Base-by-base conservation (phyloP, 2,329 filamentous ascomycete species). In the Xylariaceae sp. region DNA sequence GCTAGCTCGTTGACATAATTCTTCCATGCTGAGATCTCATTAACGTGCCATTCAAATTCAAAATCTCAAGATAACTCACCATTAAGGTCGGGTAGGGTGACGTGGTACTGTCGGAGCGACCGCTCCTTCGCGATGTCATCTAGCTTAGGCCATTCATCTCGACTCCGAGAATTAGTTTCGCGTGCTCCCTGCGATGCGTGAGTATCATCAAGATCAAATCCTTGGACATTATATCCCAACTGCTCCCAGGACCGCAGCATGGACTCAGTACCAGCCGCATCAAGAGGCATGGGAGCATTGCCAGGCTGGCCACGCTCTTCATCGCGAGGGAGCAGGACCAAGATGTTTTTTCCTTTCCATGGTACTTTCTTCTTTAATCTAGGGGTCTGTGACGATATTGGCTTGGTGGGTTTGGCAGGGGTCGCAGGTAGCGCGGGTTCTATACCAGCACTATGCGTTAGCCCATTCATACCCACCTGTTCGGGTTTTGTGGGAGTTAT, bases 1-100 rank as follows among this genome's bases (percentile, higher is more conserved):
- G 91, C 87, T 31, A 98, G 79, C 64, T 89, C 88, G 52, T 89
- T 84, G 56, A 93, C 89, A 73, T 98, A 96, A 23, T 86, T 80
- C 68, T 91, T 89, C 84, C 84, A 87, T 1, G 82, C 81, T 81
- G 54, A n/a, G 46, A 36, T 2, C 45, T 23, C 24, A 23, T 67
- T 54, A 67, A 58, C 52, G 49, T 14, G 23, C 46, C 46, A 46
- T 23, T 33, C 44, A 23, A 34, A 24, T 37, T 33, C 41, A 50
- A 48, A n/a, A 39, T 17, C 39, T 52, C 9, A 26, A 19, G 5
- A 37, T 3, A 31, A 65, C 79, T 71, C 70, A 83, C 80, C 79
- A 71, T 87, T 86, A 61, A 89, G 76, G 68, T 91, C 88, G 2
- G 91, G 89, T 58, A 95, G 80, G 21, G 82, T 81, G 31, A 95